Percentiles rank a stretch among this genome's conserved stretches.
phyloP scores from a whole-genome alignment of 2,329 filamentous ascomycete genomes.

The Pseudogymnoascus sp. region DNA sequence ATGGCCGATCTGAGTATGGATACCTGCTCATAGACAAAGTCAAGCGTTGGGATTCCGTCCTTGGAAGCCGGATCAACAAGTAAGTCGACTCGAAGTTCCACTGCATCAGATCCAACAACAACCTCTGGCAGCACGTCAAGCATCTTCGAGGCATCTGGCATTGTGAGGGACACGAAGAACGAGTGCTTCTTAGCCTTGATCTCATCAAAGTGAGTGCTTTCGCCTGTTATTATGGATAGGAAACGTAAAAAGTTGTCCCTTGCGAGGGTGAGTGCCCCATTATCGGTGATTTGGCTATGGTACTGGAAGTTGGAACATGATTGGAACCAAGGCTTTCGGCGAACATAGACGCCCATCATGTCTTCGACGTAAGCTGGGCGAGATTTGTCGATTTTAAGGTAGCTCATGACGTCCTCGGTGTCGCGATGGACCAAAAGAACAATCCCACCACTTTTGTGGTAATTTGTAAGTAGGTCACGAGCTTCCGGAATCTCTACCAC shows the following conservation, averaged over 20 bases:
- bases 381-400: conserved; percentile 79
- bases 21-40: conserved; percentile 76
- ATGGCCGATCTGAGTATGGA: conserved; percentile 66
- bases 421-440: conserved; percentile 84
- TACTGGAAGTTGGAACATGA: conserved; percentile 94
- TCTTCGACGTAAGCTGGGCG: conserved; percentile 88
- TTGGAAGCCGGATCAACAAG: conserved; percentile 58
- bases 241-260: conserved; percentile 64
- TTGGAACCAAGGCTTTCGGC: conserved; percentile 81
- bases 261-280: conserved; percentile 24
- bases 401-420: conserved; percentile 80
- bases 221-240: conserved; percentile 59
- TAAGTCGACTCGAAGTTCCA: conserved; percentile 89
- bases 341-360: conserved; percentile 82
- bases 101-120: conserved; percentile 79
- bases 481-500: conserved; percentile 81
- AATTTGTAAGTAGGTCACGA: conserved; percentile 64
- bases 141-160: conserved; percentile 62
- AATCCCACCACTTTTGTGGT: conserved; percentile 67
- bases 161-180: conserved; percentile 88
- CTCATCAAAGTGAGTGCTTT: conserved; percentile 45
- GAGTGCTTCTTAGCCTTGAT: conserved; percentile 61
- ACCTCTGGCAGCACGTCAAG: conserved; percentile 60
- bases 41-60: conserved; percentile 50
- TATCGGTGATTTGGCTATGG: conserved; percentile 60